Percentiles rank a stretch among this genome's conserved stretches.
Evolutionary conservation across 2,329 filamentous ascomycete genomes (phyloP).

Genomic region (Colletotrichum theobromicola): DNA sequence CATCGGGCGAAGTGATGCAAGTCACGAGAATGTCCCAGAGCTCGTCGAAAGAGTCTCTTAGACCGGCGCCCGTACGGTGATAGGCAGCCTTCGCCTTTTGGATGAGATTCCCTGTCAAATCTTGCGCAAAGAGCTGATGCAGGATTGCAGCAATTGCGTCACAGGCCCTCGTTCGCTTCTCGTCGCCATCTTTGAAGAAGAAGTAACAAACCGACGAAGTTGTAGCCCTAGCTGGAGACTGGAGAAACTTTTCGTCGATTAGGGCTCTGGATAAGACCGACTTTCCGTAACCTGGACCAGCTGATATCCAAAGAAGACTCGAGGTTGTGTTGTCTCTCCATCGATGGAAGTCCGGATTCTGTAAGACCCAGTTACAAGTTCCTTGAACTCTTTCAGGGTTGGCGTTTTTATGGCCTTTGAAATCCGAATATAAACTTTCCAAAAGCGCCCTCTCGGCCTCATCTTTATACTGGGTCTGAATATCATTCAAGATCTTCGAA

Average conservation of each 20-base stretch:
- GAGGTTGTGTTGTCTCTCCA: neutral
- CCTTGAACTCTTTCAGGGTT: neutral
- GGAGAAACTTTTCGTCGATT: neutral
- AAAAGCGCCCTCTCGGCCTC: fast-evolving
- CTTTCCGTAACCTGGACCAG: neutral
- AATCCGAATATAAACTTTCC: fast-evolving
- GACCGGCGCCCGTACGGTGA: neutral
- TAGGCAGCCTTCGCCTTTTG: neutral
- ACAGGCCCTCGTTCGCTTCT: neutral
- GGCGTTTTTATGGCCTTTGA: neutral
- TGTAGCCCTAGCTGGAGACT: neutral
- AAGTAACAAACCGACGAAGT: neutral
- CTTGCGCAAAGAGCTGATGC: neutral
- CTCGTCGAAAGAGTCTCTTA: neutral
- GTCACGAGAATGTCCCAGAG: neutral
- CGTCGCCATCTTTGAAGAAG: neutral
- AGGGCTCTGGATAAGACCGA: neutral
- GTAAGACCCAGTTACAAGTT: neutral
- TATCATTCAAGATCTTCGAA: neutral
- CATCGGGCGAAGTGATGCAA: neutral
- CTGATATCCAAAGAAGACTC: neutral
- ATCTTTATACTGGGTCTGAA: neutral
- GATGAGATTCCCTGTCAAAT: neutral
- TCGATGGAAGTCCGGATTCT: neutral
- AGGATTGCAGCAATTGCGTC: neutral